Conservation (phyloP, 192 early-diverging fungal species). For the Coemansia sp. region DNA sequence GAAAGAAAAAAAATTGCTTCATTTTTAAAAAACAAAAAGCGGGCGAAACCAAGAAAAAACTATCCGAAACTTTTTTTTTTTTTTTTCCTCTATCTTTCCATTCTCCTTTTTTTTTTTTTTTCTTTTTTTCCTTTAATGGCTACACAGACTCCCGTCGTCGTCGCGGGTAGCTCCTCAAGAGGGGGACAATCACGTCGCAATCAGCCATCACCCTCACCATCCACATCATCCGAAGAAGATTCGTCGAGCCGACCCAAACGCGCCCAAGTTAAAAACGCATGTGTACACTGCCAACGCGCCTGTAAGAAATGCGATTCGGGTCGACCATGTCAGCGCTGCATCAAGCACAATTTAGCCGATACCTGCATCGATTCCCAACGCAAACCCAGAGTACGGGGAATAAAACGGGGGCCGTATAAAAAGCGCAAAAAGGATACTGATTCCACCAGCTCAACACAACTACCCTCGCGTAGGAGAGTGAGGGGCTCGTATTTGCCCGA, state of each 20-base stretch:
- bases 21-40: no score
- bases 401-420: constrained; percentile 85
- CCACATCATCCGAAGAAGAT: neutral
- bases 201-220: neutral
- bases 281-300: constrained; percentile 82
- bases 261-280: constrained; percentile 87
- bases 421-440: constrained; percentile 42
- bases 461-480: neutral
- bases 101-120: neutral
- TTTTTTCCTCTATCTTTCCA: no score
- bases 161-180: neutral
- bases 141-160: no score
- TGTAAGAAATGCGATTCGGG: constrained; percentile 91
- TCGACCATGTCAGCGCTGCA: constrained; percentile 82
- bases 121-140: neutral
- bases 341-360: constrained; percentile 65
- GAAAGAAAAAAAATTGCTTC: neutral
- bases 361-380: constrained; percentile 75
- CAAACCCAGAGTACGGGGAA: constrained; percentile 78
- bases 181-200: constrained; percentile 3
- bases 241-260: constrained; percentile 52
- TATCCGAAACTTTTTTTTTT: no score
- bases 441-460: no score
- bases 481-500: neutral
- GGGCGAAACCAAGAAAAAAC: no score